A percentile compares a stretch with the other conserved stretches of the same genome.
Evolutionary conservation across 1,284 basidiomycete species (phyloP).

Genomic region (Malassezia psittaci): DNA sequence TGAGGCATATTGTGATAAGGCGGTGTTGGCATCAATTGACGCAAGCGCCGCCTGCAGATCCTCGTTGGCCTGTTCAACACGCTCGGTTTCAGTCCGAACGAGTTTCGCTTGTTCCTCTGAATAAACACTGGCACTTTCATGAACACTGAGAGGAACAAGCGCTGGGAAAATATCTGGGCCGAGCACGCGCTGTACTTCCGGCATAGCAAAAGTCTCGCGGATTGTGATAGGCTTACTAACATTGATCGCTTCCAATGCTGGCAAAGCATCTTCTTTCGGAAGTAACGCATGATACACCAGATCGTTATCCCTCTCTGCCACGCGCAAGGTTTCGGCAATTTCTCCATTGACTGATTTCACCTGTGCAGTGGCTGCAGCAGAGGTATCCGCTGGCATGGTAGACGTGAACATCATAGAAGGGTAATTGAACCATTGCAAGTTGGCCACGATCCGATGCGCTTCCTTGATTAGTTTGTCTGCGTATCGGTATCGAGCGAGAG

Average conservation of each 20-base stretch:
- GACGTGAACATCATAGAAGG: slow-evolving; percentile 47
- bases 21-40: slow-evolving; percentile 67
- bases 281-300: slow-evolving; percentile 94
- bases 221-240: slow-evolving; percentile 75
- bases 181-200: slow-evolving; percentile 88
- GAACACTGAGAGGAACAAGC: slow-evolving; percentile 83
- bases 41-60: slow-evolving; percentile 73
- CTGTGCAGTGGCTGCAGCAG: slow-evolving; percentile 65
- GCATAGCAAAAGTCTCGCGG: slow-evolving; percentile 81
- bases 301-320: slow-evolving; percentile 82
- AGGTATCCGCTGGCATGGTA: slow-evolving; percentile 79
- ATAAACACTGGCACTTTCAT: slow-evolving; percentile 90
- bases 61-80: slow-evolving; percentile 68
- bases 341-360: slow-evolving; percentile 71
- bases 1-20: slow-evolving; percentile 64
- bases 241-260: slow-evolving; percentile 66
- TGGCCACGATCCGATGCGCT: slow-evolving; percentile 58
- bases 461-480: slow-evolving; percentile 78
- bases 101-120: slow-evolving; percentile 98
- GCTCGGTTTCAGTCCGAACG: slow-evolving; percentile 77
- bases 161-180: slow-evolving; percentile 81
- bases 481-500: slow-evolving; percentile 67
- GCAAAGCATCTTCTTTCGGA: slow-evolving; percentile 68
- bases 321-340: slow-evolving; percentile 64
- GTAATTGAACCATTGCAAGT: slow-evolving; percentile 24